Evolutionary conservation across 2,329 filamentous ascomycete genomes (phyloP).

Genomic region (Sphaceloma murrayae): DNA sequence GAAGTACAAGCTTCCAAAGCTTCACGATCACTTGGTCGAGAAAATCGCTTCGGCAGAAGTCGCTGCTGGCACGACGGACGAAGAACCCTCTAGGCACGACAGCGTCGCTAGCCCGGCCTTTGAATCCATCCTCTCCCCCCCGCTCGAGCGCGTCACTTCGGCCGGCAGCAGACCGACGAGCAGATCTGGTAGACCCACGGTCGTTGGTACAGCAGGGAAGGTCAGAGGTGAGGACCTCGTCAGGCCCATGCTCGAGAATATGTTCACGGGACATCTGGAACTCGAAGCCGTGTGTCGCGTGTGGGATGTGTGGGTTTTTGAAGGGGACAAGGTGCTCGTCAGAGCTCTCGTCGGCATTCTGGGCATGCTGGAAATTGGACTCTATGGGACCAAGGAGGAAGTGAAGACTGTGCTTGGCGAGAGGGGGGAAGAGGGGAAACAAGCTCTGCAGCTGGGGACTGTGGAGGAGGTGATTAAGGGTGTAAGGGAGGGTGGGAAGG

Average conservation of each 20-base stretch:
- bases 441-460: constrained; percentile 28
- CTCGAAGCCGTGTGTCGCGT: constrained; percentile 53
- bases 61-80: neutral
- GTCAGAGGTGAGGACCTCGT: constrained; percentile 4
- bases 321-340: constrained; percentile 64
- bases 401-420: constrained; percentile 37
- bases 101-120: neutral
- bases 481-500: constrained; percentile 32
- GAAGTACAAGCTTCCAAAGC: constrained; percentile 50
- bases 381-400: constrained; percentile 39
- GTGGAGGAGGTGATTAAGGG: constrained; percentile 34
- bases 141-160: constrained; percentile 19
- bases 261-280: constrained; percentile 52
- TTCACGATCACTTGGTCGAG: constrained; percentile 51
- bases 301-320: constrained; percentile 77
- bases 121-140: neutral
- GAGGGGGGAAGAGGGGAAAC: constrained; percentile 28
- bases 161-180: neutral
- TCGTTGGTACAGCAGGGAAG: neutral
- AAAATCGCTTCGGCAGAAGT: constrained; percentile 1
- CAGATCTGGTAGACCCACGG: constrained; percentile 3
- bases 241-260: constrained; percentile 48
- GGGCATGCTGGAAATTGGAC: constrained; percentile 40
- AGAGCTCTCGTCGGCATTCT: constrained; percentile 62
- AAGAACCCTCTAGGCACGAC: too few species aligned